A percentile compares a stretch with the other conserved stretches of the same genome.
phyloP scores from a whole-genome alignment of 2,329 filamentous ascomycete species.

The Colletotrichum sp. region DNA sequence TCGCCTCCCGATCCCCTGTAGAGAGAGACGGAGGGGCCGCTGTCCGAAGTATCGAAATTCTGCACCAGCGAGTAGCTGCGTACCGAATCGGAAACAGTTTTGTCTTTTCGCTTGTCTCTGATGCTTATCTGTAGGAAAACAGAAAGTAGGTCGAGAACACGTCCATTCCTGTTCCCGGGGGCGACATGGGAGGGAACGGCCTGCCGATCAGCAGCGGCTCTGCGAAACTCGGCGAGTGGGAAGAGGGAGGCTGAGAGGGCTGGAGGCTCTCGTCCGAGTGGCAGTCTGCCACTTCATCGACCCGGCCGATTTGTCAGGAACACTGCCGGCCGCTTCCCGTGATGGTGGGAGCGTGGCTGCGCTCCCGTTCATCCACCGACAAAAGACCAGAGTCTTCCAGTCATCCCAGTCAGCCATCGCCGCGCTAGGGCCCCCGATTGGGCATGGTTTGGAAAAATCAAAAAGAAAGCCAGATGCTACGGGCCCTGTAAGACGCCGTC shows the following conservation, averaged over 20 bases:
- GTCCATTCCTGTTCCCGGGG: not conserved
- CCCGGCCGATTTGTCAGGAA: not conserved
- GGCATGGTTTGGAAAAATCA: not conserved
- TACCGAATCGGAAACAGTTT: conserved; percentile 1
- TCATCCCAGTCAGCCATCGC: not conserved
- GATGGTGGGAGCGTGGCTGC: not conserved
- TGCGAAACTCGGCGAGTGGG: not conserved
- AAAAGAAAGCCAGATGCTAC: not conserved
- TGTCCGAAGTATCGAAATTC: not conserved
- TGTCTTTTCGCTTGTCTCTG: not conserved
- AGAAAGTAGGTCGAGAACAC: not conserved
- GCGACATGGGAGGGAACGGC: not conserved
- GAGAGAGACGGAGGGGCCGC: not conserved
- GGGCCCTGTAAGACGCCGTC: conserved; percentile 8
- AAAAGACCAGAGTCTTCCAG: not conserved
- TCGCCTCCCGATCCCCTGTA: conserved; percentile 12
- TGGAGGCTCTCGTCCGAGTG: not conserved
- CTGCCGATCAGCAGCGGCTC: conserved; percentile 18
- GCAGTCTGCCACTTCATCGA: not conserved
- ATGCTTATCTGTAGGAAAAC: not conserved
- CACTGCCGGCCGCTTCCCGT: not conserved
- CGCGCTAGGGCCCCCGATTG: conserved; percentile 1
- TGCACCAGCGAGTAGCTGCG: not conserved
- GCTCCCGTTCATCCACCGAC: not conserved
- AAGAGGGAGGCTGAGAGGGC: not conserved